Evolutionary conservation across 306 rosid genomes (phyloP).

Genomic region (Ceratonia siliqua): DNA sequence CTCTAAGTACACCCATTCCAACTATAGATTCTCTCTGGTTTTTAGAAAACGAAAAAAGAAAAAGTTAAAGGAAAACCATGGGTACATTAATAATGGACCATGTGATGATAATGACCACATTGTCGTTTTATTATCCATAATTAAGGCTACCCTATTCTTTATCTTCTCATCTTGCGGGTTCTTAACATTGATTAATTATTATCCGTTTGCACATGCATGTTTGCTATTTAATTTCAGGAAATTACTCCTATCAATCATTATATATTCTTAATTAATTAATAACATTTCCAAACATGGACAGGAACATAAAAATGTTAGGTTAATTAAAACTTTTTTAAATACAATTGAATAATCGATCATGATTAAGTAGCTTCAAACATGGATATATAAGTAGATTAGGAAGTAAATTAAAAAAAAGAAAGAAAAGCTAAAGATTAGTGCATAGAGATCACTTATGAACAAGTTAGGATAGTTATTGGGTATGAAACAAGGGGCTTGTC

Average conservation of each 20-base stretch:
- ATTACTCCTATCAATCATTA: neutral
- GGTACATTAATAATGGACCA: conserved; percentile 42
- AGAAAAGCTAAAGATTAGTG: neutral
- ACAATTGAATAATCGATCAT: neutral
- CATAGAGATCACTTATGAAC: neutral
- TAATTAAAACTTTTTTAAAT: neutral
- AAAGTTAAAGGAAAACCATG: conserved; percentile 32
- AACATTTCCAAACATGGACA: neutral
- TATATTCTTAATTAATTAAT: neutral
- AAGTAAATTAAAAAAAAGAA: neutral
- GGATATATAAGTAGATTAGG: neutral
- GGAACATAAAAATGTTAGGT: neutral
- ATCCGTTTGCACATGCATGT: conserved; percentile 13
- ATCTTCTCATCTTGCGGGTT: conserved; percentile 37
- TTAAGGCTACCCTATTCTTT: conserved; percentile 19
- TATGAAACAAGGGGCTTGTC: conserved; percentile 3
- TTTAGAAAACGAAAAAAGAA: conserved; percentile 29
- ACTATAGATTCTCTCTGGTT: conserved; percentile 47
- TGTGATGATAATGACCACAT: conserved; percentile 46
- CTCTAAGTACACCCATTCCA: conserved; percentile 29
- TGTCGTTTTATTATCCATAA: conserved; percentile 45
- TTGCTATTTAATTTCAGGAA: neutral
- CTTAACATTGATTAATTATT: conserved; percentile 1
- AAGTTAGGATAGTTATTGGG: neutral
- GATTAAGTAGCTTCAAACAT: neutral